These are phyloP conservation scores for Pyricularia grisea DNA, from an alignment of 2,329 filamentous ascomycete species.

Conservation along the genomic window DNA sequence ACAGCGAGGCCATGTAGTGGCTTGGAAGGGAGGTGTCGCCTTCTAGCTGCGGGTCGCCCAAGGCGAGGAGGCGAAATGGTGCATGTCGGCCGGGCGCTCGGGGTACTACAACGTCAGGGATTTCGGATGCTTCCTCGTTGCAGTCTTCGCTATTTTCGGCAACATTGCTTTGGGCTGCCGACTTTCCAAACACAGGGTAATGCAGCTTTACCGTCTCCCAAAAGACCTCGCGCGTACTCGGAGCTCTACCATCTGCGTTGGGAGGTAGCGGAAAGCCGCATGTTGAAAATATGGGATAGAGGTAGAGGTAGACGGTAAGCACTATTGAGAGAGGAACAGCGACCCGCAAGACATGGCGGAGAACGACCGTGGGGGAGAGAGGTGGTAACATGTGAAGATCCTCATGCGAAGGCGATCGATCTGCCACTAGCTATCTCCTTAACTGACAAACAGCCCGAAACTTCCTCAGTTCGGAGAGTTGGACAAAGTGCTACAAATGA, in stretches of 20 bases:
- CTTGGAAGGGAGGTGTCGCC: slow-evolving; percentile 76
- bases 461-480: not conserved
- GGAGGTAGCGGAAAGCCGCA: slow-evolving; percentile 67
- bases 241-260: slow-evolving; percentile 2
- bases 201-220: slow-evolving; percentile 31
- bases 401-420: slow-evolving; percentile 16
- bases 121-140: slow-evolving; percentile 4
- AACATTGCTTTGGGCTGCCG: slow-evolving; percentile 11
- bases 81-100: slow-evolving; percentile 30
- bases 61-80: slow-evolving; percentile 76
- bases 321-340: slow-evolving; percentile 57
- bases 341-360: slow-evolving; percentile 47
- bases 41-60: slow-evolving; percentile 90
- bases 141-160: not conserved
- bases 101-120: slow-evolving; percentile 6
- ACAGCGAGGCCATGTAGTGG: slow-evolving; percentile 34
- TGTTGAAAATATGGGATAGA: slow-evolving; percentile 71
- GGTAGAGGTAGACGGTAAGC: slow-evolving; percentile 71
- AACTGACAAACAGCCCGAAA: not conserved
- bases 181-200: slow-evolving; percentile 20
- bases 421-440: not conserved
- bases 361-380: slow-evolving; percentile 29
- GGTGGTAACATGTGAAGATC: slow-evolving; percentile 38
- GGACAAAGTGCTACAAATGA: not conserved
- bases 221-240: slow-evolving; percentile 20